Base-by-base conservation (phyloP, 805 yeast species). In the Yarrowia deformans region DNA sequence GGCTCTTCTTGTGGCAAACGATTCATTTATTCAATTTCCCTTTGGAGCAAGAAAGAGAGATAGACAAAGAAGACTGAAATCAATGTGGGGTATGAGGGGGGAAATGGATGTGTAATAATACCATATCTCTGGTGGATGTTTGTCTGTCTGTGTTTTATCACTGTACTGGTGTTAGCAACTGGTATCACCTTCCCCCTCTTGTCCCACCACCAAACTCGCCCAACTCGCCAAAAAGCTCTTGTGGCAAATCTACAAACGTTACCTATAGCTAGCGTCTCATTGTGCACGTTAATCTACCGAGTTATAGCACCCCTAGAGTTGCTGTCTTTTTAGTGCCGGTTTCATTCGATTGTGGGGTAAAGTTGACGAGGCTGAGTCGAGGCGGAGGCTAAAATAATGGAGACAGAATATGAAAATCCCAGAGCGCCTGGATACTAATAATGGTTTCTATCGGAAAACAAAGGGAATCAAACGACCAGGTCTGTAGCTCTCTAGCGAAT, bases 1-100 rank as follows among this genome's bases (percentile, higher is more conserved):
- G 48, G 35, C 45, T 29, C 42, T 18, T 18, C 29, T n/a, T 34
- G 14, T 34, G 45, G 18, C 45, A 18, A 18, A 18, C n/a, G 23
- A 35, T 52, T 37, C n/a, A 23, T 35, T 52, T 37, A 35, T 35
- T 34, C 19, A 35, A 52, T 52, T 34, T 50, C 56, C 23, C 23
- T 7, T 49, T 12, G 16, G 13, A 48, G 32, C 52, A 48, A 48
- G 12, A 23, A 46, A 19, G 16, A 23, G 4, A 8, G 12, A 3
- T 23, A n/a, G 8, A 50, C 56, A 50, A 50, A 50, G 56, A 50
- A 50, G 56, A 50, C 9, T 34, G 56, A 50, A 19, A 50, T 40
- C 56, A 34, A 50, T 50, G 56, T 50, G 56, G 56, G 56, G 56
- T 7, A 34, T 10, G 16, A 4, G 40, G 13, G 14, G 40, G 10